These are phyloP conservation scores for Kwoniella shandongensis DNA, from an alignment of 768 basidiomycete species.

Conservation along the genomic window DNA sequence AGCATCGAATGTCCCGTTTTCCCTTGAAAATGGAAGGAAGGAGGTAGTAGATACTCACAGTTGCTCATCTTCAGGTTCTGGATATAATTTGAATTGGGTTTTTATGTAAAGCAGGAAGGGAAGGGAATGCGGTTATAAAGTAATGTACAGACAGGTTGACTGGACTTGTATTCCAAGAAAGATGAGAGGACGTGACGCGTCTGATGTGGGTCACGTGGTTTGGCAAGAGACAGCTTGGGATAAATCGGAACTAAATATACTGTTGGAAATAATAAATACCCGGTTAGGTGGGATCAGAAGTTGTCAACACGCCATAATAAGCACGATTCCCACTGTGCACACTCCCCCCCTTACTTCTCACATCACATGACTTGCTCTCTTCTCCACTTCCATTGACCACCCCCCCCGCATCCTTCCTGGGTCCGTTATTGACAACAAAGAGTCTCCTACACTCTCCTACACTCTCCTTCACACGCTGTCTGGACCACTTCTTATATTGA, in stretches of 20 bases:
- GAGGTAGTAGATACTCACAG: constrained; percentile 8
- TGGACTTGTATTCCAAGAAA: constrained; percentile 6
- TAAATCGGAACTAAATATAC: constrained; percentile 2
- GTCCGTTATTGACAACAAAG: too few relatives aligned
- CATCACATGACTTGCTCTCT: constrained; percentile 21
- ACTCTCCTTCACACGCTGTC: too few relatives aligned
- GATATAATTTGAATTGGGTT: background rate
- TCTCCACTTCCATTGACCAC: constrained; percentile 23
- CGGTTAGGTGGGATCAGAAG: too few relatives aligned
- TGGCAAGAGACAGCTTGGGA: background rate
- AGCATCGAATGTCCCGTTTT: constrained; percentile 6
- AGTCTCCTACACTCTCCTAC: too few relatives aligned
- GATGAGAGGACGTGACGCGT: constrained; percentile 3
- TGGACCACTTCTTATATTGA: too few relatives aligned
- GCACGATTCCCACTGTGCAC: background rate
- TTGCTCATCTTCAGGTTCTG: constrained; percentile 6
- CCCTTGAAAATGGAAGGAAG: background rate
- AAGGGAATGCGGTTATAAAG: background rate
- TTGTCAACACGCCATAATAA: background rate
- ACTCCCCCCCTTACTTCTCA: background rate
- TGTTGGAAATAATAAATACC: too few relatives aligned
- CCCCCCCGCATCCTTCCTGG: too few relatives aligned
- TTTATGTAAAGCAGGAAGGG: background rate
- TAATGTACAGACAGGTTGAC: constrained; percentile 9
- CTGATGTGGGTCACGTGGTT: constrained; percentile 11